Base-by-base conservation (phyloP, 805 yeast species). In the Debaryomyces castellii region DNA sequence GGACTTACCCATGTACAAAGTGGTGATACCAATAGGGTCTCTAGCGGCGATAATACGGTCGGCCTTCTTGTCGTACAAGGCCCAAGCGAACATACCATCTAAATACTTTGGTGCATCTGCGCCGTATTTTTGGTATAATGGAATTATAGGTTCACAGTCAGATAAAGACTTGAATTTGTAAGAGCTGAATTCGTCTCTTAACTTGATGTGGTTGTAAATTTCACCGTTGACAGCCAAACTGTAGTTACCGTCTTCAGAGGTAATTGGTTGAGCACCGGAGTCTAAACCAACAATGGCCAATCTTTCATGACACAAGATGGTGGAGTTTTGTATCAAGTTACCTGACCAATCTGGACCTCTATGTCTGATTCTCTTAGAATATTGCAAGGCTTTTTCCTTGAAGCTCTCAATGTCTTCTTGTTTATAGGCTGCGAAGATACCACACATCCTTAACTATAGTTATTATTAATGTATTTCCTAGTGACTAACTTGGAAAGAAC, bases 271-370 rank as follows among this genome's bases (percentile, higher is more conserved):
- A 52, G 99, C 97, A 64, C 99, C 99, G 38, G 96, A 77, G 67
- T 90, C 97, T 58, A 94, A 78, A 58, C 99, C 99, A 51, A 94
- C 99, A 64, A 94, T 91, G 54, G 98, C 95, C 66, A 94, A 78
- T 77, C 99, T 88, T 77, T 94, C 99, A 67, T 94, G 99, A 58
- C 87, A 84, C 55, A 94, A 71, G 55, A 94, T 84, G 40, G 97
- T 89, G 53, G 75, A 67, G 83, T 88, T 88, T 64, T 83, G 82
- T 54, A 80, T 73, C 53, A 78, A 66, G 82, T 89, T 90, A 62
- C 99, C 99, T 32, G 90, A 80, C 99, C 99, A 94, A 73, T 94
- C 99, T 56, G 99, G 99, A 62, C 99, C 99, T 73, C 99, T 85
- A 73, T 94, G 99, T 75, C 99, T 85, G 67, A 92, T 86, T 72